Evolutionary conservation across 441 rosid genomes (phyloP), one percentile per base, ranked within the genome.

Genomic region (Populus hybrid): DNA sequence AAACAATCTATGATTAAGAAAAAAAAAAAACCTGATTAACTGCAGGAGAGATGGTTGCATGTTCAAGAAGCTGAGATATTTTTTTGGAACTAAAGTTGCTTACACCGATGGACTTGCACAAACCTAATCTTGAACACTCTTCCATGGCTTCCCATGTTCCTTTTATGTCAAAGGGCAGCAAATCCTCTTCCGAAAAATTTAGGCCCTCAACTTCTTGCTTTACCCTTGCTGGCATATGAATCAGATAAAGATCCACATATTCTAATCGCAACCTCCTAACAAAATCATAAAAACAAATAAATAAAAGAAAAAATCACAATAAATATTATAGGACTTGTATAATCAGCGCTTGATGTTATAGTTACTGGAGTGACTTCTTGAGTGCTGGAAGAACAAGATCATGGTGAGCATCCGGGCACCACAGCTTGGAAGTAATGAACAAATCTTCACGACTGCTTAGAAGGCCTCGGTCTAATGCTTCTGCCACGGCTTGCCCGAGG

Each of bases 61-160:
- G 68, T 23, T 64, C 76, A 72, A 78, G 73, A 65, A 85, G 73
- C 10, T 74, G 75, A 7, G 78, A 72, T 24, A 85, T 74, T 63
- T 83, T 85, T 29, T 77, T 81, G 61, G 82, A 42, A 8, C 80
- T 56, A 28, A 79, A 85, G 65, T 85, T 85, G 80, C 88, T 81
- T 18, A 85, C 88, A 0, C 86, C 86, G 36, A 81, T 85, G 64
- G 86, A 79, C 77, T 83, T 85, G 72, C 86, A 68, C 45, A 83
- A 68, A 2, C 88, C 88, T 7, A 81, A 36, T 68, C 56, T 77
- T 28, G 72, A 72, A 76, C 86, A 83, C 69, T 83, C 83, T 53
- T 85, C 84, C 84, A 85, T 81, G 75, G 84, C 88, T 72, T 59
- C 73, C 86, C 86, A 79, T 21, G 84, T 78, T 2, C 86, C 84